phyloP scores from a whole-genome alignment of 2,329 filamentous ascomycete genomes.

The Neofusicoccum sp. region DNA sequence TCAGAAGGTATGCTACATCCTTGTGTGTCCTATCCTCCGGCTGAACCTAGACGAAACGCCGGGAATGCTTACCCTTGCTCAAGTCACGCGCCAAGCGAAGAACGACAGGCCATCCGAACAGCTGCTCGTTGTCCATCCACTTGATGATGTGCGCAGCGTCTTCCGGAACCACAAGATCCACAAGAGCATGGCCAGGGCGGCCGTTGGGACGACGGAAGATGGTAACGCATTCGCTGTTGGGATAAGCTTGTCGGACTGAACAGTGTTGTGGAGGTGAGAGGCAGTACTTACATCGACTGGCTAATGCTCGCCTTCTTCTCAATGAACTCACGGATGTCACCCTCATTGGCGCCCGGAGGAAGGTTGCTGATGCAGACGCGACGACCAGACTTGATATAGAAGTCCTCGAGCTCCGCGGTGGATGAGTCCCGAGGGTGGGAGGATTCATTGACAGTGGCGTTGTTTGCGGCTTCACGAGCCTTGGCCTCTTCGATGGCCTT shows the following conservation, averaged over 20 bases:
- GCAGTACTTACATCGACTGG: background rate
- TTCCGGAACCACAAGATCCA: background rate
- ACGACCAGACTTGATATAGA: background rate
- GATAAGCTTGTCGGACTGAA: background rate
- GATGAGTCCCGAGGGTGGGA: background rate
- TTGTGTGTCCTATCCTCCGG: background rate
- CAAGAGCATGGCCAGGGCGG: constrained; percentile 5
- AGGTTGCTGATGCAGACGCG: constrained; percentile 17
- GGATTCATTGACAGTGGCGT: background rate
- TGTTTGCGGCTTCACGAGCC: background rate
- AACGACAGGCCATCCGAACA: constrained; percentile 14
- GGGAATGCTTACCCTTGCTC: constrained; percentile 7
- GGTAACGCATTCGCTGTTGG: background rate
- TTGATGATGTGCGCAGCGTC: constrained; percentile 10
- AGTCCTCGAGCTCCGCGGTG: background rate
- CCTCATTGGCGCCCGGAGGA: background rate
- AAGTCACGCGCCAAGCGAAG: constrained; percentile 2
- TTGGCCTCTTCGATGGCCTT: background rate
- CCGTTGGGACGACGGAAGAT: constrained; percentile 3
- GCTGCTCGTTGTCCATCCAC: constrained; percentile 13
- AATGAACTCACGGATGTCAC: constrained; percentile 1
- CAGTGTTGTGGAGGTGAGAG: background rate
- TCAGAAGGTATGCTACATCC: background rate
- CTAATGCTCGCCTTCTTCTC: background rate
- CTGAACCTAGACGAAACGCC: background rate